Evolutionary conservation across 108 stramenopile species (phyloP), one percentile per base, ranked within the genome.

Genomic region (Seminavis robusta): DNA sequence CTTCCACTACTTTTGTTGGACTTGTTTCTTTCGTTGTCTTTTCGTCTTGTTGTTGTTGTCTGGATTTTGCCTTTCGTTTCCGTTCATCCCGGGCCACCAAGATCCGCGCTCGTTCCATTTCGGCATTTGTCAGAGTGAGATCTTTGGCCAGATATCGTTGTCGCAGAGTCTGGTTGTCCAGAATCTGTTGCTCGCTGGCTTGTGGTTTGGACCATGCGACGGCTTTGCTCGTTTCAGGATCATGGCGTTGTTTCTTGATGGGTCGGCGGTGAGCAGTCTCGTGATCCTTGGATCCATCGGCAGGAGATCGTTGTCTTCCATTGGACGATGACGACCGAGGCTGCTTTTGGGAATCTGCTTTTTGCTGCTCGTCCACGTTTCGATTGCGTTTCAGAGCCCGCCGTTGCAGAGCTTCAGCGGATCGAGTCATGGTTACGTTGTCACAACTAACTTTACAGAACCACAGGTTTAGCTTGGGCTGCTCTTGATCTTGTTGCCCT

Each of bases 371-470:
- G 31, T 17, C 59, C 28, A 59, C 27, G 29, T 26, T 25, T 4
- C 38, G 33, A 41, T 49, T 49, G 1, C 59, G 45, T 21, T 59
- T 59, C 47, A 48, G 17, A 1, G 59, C 59, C 40, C 59, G 45
- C 26, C 47, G 21, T 23, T 24, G 59, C 15, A 59, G 28, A 3
- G 59, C 59, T 17, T 59, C 59, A 15, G 17, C 47, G n/a, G 59
- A 59, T 32, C 59, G 59, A 4, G 59, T 20, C 59, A 59, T 59
- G 43, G 28, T 56, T 9, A 37, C 36, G 13, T 11, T 37, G 36
- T n/a, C n/a, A n/a, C n/a, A n/a, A n/a, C n/a, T n/a, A n/a, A n/a
- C n/a, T n/a, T n/a, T n/a, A n/a, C n/a, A n/a, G n/a, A n/a, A n/a
- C n/a, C n/a, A n/a, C n/a, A n/a, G n/a, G n/a, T n/a, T n/a, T n/a